A percentile compares a stretch with the other conserved stretches of the same genome.
phyloP scores from a whole-genome alignment of 140 eudicot species.

The Oenanthe javanica region DNA sequence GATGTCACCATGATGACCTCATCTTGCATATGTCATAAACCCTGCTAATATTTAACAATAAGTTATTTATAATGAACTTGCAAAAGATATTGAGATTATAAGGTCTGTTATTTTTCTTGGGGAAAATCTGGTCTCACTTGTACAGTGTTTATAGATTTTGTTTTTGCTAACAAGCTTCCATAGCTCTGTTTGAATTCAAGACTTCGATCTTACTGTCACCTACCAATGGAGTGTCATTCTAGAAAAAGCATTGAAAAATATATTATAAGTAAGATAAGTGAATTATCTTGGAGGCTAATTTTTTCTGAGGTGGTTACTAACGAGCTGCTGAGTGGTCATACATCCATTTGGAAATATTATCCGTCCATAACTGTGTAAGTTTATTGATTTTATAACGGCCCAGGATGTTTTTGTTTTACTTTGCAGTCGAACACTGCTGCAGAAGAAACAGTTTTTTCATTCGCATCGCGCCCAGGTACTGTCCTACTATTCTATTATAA shows the following conservation, averaged over 20 bases:
- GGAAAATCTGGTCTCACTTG: background rate
- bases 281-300: background rate
- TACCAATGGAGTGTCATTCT: background rate
- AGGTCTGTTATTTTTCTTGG: background rate
- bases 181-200: background rate
- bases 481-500: background rate
- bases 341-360: background rate
- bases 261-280: background rate
- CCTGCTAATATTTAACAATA: background rate
- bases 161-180: background rate
- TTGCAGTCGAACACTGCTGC: conserved; percentile 64
- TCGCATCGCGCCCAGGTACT: conserved; percentile 95
- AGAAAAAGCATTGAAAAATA: background rate
- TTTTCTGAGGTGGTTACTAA: background rate
- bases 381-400: background rate
- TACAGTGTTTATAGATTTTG: background rate
- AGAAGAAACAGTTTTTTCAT: conserved; percentile 72
- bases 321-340: background rate
- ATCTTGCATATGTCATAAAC: too few species aligned
- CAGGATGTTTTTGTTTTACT: background rate
- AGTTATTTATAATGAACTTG: background rate
- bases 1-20: too few species aligned
- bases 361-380: background rate
- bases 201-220: background rate
- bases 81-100: background rate